A percentile compares a stretch with the other conserved stretches of the same genome.
Evolutionary conservation across 129 eudicot genomes (phyloP).

Genomic region (Gnaphalium uliginosum): DNA sequence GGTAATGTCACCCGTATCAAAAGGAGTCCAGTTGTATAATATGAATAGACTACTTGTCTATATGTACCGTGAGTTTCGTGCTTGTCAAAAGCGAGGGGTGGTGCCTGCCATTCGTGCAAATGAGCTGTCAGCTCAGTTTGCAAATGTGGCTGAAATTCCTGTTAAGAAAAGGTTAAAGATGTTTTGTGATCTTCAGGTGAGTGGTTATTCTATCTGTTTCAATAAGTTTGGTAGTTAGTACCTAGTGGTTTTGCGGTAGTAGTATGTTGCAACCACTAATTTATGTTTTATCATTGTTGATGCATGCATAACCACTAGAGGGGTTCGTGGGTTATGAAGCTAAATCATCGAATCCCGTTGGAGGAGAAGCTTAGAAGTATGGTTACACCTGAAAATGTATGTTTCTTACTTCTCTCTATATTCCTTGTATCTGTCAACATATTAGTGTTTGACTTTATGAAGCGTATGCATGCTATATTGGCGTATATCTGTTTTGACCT

Average conservation of each 20-base stretch:
- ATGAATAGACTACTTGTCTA: constrained; percentile 84
- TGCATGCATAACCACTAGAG: constrained; percentile 51
- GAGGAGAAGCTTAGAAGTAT: constrained; percentile 93
- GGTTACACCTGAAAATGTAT: constrained; percentile 93
- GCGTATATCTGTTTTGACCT: neutral
- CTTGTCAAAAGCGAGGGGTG: constrained; percentile 78
- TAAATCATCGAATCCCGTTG: constrained; percentile 71
- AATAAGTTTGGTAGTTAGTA: neutral
- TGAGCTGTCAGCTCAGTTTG: constrained; percentile 81
- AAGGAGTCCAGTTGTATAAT: constrained; percentile 64
- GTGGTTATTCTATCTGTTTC: constrained; percentile 5
- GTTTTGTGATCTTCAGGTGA: constrained; percentile 89
- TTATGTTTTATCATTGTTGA: constrained; percentile 12
- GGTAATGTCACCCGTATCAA: constrained; percentile 88
- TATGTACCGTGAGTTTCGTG: constrained; percentile 86
- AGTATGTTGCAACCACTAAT: constrained; percentile 11
- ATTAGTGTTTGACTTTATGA: constrained; percentile 1
- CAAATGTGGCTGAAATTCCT: constrained; percentile 63
- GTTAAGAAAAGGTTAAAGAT: constrained; percentile 74
- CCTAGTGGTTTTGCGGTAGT: neutral
- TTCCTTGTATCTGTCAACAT: constrained; percentile 1
- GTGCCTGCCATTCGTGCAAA: constrained; percentile 77
- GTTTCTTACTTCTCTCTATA: constrained; percentile 29
- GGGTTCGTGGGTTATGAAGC: constrained; percentile 87
- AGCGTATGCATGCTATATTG: neutral